Percentiles rank a stretch among this genome's conserved stretches.
These are phyloP conservation scores for Posidonia australis DNA, from an alignment of 106 monocot species.

Conservation along the genomic window DNA sequence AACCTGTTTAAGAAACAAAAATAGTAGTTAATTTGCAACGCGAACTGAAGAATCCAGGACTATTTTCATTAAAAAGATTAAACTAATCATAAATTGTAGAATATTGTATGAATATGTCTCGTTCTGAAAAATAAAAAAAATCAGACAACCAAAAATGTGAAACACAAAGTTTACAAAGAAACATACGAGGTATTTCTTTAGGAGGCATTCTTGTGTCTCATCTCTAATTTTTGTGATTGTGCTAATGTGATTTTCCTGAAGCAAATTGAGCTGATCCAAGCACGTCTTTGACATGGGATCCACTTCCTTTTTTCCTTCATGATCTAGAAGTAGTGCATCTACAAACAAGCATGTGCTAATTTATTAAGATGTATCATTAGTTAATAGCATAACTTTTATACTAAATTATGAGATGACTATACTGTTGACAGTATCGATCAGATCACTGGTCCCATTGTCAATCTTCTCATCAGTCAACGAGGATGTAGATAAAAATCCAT, in stretches of 20 bases:
- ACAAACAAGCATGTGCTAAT: not conserved
- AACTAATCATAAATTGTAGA: not conserved
- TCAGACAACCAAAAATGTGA: not conserved
- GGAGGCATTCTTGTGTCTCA: conserved; percentile 23
- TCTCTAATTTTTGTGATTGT: conserved; percentile 29
- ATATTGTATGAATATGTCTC: not conserved
- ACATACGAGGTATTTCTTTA: conserved; percentile 41
- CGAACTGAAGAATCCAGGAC: not conserved
- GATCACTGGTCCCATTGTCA: conserved; percentile 15
- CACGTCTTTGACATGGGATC: conserved; percentile 13
- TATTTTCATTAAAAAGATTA: not conserved
- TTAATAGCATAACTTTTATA: not conserved
- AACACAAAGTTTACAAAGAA: not conserved
- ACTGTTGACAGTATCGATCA: conserved; percentile 29
- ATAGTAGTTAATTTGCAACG: not conserved
- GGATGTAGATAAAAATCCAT: conserved; percentile 17
- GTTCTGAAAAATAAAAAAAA: not conserved
- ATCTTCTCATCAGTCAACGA: conserved; percentile 23
- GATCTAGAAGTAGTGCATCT: conserved; percentile 40
- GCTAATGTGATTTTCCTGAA: conserved; percentile 26
- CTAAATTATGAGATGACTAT: conserved; percentile 1
- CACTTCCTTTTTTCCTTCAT: conserved; percentile 20
- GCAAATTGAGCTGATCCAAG: conserved; percentile 17
- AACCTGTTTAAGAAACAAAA: conserved; percentile 25
- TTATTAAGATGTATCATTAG: not conserved